Evolutionary conservation across 1,139 yeast species (phyloP), one percentile per base, ranked within the genome.

Genomic region (Schizosaccharomyces versatilis): DNA sequence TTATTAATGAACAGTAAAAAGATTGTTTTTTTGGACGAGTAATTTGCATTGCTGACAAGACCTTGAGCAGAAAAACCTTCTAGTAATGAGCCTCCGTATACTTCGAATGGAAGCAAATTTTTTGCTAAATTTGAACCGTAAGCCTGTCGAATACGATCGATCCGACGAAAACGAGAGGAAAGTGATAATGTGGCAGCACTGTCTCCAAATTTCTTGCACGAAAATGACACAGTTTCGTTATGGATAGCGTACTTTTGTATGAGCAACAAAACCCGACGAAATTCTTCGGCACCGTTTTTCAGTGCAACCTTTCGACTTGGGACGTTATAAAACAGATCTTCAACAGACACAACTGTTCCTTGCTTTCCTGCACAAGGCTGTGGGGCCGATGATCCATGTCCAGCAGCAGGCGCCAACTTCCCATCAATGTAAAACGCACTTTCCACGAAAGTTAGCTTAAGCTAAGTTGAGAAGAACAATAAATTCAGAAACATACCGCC

Each of bases 301-400:
- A 88, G 68, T 0, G 94, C 76, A 54, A 81, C 71, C 44, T 81
- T 67, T 55, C 98, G 73, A 0, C 94, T 77, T 0, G 95, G 94
- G 36, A 82, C 77, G 63, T 90, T 93, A 68, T 81, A 93, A 64
- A 93, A 93, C 57, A 93, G 70, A 64, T 90, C 95, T 64, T 86
- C 96, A 6, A 86, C 61, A 58, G 75, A 68, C 47, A 93, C 76
- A 59, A 81, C 86, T 0, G 98, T 90, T 0, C 99, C 99, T 52
- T 73, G 74, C 58, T 77, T 80, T 0, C 97, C 97, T 0, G 98
- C 98, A 1, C 77, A 73, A 0, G 95, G 86, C 59, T 75, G 75
- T 0, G 93, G 84, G 0, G 73, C 77, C 0, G 66, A 59, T 0
- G 71, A 69, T 14, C 69, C 69, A 2, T 59, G 61, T 1, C 64